phyloP scores from a whole-genome alignment of 306 rosid species.

The Cyclanthera cordifolia region DNA sequence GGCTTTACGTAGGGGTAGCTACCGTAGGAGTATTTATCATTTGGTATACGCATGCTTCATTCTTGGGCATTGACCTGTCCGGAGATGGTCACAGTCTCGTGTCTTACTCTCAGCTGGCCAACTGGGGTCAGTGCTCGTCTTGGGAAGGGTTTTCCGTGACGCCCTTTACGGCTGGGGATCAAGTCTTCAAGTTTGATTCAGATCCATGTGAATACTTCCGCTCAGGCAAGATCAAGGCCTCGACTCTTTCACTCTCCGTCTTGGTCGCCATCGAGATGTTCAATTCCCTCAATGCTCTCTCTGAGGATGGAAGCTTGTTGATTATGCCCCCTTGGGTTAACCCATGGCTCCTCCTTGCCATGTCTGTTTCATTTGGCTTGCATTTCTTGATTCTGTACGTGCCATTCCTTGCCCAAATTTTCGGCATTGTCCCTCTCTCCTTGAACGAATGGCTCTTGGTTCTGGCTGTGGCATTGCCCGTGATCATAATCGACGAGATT shows the following conservation, averaged over 20 bases:
- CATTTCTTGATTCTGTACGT: slow-evolving; percentile 83
- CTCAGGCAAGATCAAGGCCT: slow-evolving; percentile 72
- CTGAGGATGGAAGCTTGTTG: slow-evolving; percentile 79
- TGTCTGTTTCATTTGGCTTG: slow-evolving; percentile 76
- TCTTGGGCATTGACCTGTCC: slow-evolving; percentile 78
- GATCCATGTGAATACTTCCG: slow-evolving; percentile 70
- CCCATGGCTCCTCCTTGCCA: slow-evolving; percentile 91
- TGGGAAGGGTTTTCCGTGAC: slow-evolving; percentile 78
- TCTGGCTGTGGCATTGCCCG: slow-evolving; percentile 26
- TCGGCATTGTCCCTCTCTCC: slow-evolving; percentile 72
- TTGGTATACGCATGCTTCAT: slow-evolving; percentile 76
- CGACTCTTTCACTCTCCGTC: slow-evolving; percentile 78
- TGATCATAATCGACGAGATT: slow-evolving; percentile 30
- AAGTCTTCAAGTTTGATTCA: slow-evolving; percentile 32
- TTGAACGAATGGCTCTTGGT: slow-evolving; percentile 37
- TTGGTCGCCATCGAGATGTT: slow-evolving; percentile 96
- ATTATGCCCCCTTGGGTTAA: slow-evolving; percentile 97
- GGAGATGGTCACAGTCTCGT: slow-evolving; percentile 77
- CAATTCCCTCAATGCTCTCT: slow-evolving; percentile 69
- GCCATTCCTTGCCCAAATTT: slow-evolving; percentile 72
- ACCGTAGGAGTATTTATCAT: slow-evolving; percentile 81
- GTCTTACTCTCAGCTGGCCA: slow-evolving; percentile 75
- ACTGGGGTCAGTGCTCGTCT: slow-evolving; percentile 69
- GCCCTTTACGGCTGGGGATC: slow-evolving; percentile 68
- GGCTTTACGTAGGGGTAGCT: slow-evolving; percentile 71